phyloP scores from a whole-genome alignment of 495 filamentous ascomycete genomes.

The Lasiosphaeris hirsuta region DNA sequence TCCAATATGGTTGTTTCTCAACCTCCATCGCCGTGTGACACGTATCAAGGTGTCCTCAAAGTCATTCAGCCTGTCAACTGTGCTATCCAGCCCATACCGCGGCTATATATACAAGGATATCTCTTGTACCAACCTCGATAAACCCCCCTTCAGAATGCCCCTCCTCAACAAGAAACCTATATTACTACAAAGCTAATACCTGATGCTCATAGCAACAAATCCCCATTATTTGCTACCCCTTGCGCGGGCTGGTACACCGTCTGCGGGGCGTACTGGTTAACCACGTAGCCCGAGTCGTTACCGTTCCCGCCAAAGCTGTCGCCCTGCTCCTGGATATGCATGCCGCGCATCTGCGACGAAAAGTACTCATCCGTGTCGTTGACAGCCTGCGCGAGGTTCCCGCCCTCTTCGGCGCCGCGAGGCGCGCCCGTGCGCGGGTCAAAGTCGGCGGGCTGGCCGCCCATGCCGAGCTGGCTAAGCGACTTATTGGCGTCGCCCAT shows the following conservation, averaged over 20 bases:
- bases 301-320: conserved; percentile 48
- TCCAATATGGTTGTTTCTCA: too few relatives aligned
- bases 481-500: conserved; percentile 50
- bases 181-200: not conserved
- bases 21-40: too few relatives aligned
- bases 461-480: conserved; percentile 50
- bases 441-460: conserved; percentile 44
- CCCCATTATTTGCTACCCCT: conserved; percentile 49
- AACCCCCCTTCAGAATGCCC: too few relatives aligned
- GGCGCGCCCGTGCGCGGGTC: conserved; percentile 23
- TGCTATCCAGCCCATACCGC: not conserved
- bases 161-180: not conserved
- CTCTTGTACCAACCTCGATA: not conserved
- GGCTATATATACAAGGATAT: not conserved
- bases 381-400: conserved; percentile 63
- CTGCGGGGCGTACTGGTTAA: conserved; percentile 65
- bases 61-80: not conserved
- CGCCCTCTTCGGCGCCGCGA: conserved; percentile 15
- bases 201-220: conserved; percentile 52
- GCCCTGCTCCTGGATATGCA: conserved; percentile 53
- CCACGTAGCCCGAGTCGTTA: conserved; percentile 54
- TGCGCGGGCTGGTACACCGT: conserved; percentile 54
- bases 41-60: not conserved
- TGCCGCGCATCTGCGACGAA: conserved; percentile 67
- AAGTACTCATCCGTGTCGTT: conserved; percentile 86